Percentiles rank a stretch among this genome's conserved stretches.
phyloP scores from a whole-genome alignment of 495 filamentous ascomycete species.

The Choiromyces venosus region DNA sequence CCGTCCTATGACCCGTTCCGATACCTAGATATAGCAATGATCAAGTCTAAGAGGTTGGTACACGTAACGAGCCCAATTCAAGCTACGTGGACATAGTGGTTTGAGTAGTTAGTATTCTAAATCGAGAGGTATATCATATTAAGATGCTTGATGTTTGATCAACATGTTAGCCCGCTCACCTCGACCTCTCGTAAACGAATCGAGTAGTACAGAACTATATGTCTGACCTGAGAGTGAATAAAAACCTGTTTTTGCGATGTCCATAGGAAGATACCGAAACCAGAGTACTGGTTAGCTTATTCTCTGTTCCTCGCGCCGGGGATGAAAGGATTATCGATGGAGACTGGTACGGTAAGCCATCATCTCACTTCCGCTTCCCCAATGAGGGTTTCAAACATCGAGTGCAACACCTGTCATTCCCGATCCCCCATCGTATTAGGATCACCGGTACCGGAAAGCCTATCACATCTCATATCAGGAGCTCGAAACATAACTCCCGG shows the following conservation, averaged over 20 bases:
- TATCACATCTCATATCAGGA: slow-evolving; percentile 1
- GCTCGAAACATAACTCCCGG: background rate
- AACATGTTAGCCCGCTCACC: background rate
- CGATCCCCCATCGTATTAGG: background rate
- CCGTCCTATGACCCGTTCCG: background rate
- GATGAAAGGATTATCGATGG: background rate
- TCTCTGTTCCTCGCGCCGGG: background rate
- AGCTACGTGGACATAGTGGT: background rate
- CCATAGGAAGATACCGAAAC: background rate
- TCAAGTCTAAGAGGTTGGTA: background rate
- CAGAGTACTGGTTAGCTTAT: background rate
- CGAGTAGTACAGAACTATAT: background rate
- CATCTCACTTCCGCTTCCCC: background rate
- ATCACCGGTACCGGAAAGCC: background rate
- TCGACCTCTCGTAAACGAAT: background rate
- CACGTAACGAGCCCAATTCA: background rate
- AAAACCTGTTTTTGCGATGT: background rate
- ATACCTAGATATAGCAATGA: background rate
- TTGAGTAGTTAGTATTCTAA: background rate
- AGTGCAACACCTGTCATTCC: background rate
- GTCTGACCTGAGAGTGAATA: background rate
- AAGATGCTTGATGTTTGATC: background rate
- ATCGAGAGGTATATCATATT: background rate
- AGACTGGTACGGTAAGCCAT: background rate
- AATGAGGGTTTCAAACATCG: background rate